Base-by-base conservation (phyloP, 306 rosid genomes). In the Arachis stenosperma region DNA sequence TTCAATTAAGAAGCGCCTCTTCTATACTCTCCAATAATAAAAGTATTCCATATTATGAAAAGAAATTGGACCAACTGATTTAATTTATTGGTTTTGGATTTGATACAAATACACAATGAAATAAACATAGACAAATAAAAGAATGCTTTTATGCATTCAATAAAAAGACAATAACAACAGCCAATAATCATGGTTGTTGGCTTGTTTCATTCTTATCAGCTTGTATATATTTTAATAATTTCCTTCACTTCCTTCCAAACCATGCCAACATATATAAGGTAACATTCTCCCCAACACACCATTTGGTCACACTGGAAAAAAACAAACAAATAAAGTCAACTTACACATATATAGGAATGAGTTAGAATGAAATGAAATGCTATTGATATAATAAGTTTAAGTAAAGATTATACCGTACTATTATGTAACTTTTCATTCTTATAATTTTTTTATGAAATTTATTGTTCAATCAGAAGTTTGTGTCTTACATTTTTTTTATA, bases 211-310 rank as follows among this genome's bases (percentile, higher is more conserved):
- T 73, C 82, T 67, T 42, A 62, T 11, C 71, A 29, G n/a, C 30
- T 4, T 10, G 10, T 69, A 62, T 69, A 62, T 70, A 55, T 65
- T 60, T 73, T 22, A 22, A 22, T 22, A 22, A 22, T 40, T 47
- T 51, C 64, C 56, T 17, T 29, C 84, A 75, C 80, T 63, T 74
- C 41, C 68, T 55, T 80, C 73, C 77, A 80, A 80, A 80, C 44
- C 63, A 22, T 54, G 84, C 74, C 80, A 80, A 48, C 77, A 47
- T 22, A 22, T 22, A 22, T 75, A 64, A 12, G 14, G n/a, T 67
- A 69, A 56, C 69, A 75, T 80, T 80, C 79, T 74, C 42, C 14
- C 5, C 52, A 57, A 61, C 67, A 76, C 65, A 62, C 84, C 80
- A 47, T 62, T 62, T 75, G 69, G 57, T 56, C 73, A 12, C 44